Conservation (phyloP, 2,329 filamentous ascomycete genomes). For the Alternaria viburni region DNA sequence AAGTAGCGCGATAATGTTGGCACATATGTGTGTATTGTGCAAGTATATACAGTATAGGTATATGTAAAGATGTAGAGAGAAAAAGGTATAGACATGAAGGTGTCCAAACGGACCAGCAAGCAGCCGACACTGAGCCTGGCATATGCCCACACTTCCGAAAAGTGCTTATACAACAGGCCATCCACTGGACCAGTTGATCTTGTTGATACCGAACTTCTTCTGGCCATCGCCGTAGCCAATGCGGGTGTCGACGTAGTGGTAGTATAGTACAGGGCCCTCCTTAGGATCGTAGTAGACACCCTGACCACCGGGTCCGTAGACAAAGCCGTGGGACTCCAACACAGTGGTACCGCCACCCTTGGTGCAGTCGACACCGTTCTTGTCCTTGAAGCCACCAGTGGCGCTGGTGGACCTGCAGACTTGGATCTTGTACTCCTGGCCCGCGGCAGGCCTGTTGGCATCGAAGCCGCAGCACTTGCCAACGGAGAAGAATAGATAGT, state of each 20-base stretch:
- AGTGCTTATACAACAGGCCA: slow-evolving; percentile 53
- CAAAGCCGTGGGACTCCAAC: slow-evolving; percentile 63
- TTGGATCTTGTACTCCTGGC: slow-evolving; percentile 70
- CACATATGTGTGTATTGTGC: not conserved
- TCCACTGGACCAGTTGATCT: slow-evolving; percentile 56
- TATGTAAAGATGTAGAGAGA: not conserved
- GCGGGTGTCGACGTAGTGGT: slow-evolving; percentile 65
- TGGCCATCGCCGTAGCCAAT: slow-evolving; percentile 60
- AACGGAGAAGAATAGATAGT: slow-evolving; percentile 69
- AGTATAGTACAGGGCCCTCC: slow-evolving; percentile 64
- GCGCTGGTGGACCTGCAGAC: slow-evolving; percentile 65
- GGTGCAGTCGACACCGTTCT: slow-evolving; percentile 60
- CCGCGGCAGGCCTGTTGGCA: slow-evolving; percentile 56
- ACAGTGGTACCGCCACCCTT: slow-evolving; percentile 66
- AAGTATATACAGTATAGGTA: not conserved
- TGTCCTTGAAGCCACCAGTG: slow-evolving; percentile 64
- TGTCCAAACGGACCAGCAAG: not conserved
- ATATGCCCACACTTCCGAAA: not conserved
- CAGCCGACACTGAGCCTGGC: not conserved
- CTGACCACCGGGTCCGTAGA: slow-evolving; percentile 72
- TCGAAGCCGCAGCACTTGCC: slow-evolving; percentile 70
- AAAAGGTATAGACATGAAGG: not conserved
- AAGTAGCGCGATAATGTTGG: not conserved
- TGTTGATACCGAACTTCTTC: slow-evolving; percentile 61
- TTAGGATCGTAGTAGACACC: slow-evolving; percentile 61